Base-by-base conservation (phyloP, 2,329 filamentous ascomycete genomes). In the Calycina marina region DNA sequence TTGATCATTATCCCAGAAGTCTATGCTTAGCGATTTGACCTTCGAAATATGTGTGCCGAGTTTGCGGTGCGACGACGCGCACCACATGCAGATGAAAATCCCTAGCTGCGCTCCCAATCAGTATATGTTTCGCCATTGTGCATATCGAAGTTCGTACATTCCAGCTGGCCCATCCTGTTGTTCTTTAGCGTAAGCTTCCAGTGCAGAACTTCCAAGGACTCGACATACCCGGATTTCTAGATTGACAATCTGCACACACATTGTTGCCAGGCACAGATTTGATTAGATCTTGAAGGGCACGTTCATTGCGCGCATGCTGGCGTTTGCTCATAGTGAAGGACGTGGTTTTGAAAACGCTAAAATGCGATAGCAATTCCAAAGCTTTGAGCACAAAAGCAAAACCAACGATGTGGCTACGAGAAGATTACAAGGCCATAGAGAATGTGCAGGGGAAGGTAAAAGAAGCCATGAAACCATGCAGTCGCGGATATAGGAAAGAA, bases 1-100 rank as follows among this genome's bases (percentile, higher is more conserved):
- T 60, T 98, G 90, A 39, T 96, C 90, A 50, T 78, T 77, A 30
- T 81, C 76, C 90, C 90, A 98, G 45, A 79, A 90, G 59, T 98
- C 90, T 86, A 98, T 96, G 56, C 81, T 96, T 60, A 98, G 59
- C 22, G 86, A 96, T 59, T 98, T 98, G 63, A 98, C 85, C 57
- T 98, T 98, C 44, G 86, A 94, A 41, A 98, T 84, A 57, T 98
- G 90, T 25, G 90, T 96, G 40, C 90, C 90, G 50, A 98, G 66
- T 60, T 96, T 96, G 52, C 90, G 82, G 62, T 98, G 90, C 51
- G 96, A 71, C 34, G 85, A 72, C 33, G 86, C 90, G 65, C 90
- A 98, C 54, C 90, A 83, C 81, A 98, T 92, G 61, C 90, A 98
- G 31, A 98, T 66, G 55, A 98, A 98, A 43, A 96, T 74, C 38